Evolutionary conservation across 495 filamentous ascomycete species (phyloP).

Genomic region (Xanthoparmelia taractica): DNA sequence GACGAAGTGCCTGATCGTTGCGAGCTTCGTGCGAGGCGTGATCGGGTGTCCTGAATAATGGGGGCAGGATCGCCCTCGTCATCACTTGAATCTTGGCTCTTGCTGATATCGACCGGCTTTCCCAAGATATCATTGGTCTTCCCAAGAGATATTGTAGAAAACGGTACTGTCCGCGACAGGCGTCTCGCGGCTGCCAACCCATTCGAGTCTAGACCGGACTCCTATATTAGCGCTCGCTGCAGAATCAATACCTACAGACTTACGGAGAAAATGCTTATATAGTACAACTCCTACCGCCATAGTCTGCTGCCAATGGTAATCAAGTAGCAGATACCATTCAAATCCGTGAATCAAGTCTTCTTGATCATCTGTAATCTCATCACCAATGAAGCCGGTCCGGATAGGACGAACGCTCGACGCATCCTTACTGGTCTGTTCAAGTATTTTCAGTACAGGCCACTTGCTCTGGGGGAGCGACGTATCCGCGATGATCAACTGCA

Average conservation of each 20-base stretch:
- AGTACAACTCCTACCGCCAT: slow-evolving; percentile 58
- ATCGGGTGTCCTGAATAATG: neutral
- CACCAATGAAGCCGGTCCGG: slow-evolving; percentile 58
- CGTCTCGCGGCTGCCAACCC: slow-evolving; percentile 56
- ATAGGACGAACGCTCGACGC: slow-evolving; percentile 28
- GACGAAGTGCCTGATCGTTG: slow-evolving; percentile 9
- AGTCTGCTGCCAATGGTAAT: slow-evolving; percentile 62
- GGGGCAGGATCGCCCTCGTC: slow-evolving; percentile 10
- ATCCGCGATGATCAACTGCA: slow-evolving; percentile 46
- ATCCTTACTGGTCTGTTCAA: slow-evolving; percentile 30
- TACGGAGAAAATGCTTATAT: slow-evolving; percentile 69
- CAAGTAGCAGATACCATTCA: slow-evolving; percentile 74
- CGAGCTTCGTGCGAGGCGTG: slow-evolving; percentile 8
- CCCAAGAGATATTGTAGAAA: slow-evolving; percentile 31
- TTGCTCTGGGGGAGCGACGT: slow-evolving; percentile 29
- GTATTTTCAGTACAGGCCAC: slow-evolving; percentile 41
- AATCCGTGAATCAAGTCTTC: slow-evolving; percentile 67
- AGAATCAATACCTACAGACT: slow-evolving; percentile 25
- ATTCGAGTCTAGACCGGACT: slow-evolving; percentile 6
- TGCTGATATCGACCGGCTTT: slow-evolving; percentile 19
- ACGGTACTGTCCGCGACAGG: slow-evolving; percentile 44
- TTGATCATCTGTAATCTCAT: slow-evolving; percentile 52
- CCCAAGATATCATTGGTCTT: slow-evolving; percentile 26
- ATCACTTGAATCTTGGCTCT: slow-evolving; percentile 11
- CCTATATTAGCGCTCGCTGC: neutral